phyloP scores from a whole-genome alignment of 441 rosid species.

The Viola pubescens region DNA sequence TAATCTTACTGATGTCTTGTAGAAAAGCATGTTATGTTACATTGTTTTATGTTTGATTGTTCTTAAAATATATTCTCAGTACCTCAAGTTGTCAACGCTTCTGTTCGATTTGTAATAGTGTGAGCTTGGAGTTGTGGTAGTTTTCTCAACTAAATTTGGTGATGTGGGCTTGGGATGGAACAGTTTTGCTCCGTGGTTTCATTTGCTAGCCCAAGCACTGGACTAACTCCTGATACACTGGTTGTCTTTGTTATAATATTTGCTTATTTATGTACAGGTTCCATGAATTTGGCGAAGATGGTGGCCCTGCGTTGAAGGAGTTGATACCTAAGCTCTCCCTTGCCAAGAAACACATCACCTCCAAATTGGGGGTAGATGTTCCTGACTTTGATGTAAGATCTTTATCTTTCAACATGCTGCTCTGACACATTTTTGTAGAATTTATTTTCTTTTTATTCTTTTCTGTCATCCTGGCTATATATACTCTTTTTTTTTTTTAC shows the following conservation, averaged over 20 bases:
- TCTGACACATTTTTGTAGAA: neutral
- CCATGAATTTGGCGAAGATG: slow-evolving; percentile 36
- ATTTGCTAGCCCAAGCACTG: too few species aligned
- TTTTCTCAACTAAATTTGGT: too few species aligned
- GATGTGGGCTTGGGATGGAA: too few species aligned
- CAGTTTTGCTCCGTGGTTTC: too few species aligned
- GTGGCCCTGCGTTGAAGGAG: slow-evolving; percentile 34
- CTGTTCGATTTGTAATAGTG: too few species aligned
- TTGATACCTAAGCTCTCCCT: slow-evolving; percentile 27
- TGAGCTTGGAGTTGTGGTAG: too few species aligned
- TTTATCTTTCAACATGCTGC: neutral
- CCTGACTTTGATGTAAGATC: slow-evolving; percentile 34
- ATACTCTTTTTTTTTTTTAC: neutral
- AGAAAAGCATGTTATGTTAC: too few species aligned
- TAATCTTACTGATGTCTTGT: too few species aligned
- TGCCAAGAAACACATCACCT: slow-evolving; percentile 18
- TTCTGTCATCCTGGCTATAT: neutral
- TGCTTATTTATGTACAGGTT: slow-evolving; percentile 21
- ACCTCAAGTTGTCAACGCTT: too few species aligned
- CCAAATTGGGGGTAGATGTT: slow-evolving; percentile 19
- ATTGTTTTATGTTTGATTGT: too few species aligned
- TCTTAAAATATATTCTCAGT: too few species aligned
- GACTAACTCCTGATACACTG: neutral
- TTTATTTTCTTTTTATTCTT: neutral
- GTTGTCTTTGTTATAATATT: neutral